Evolutionary conservation across 768 basidiomycete species (phyloP), one percentile per base, ranked within the genome.

Genomic region (Russula earlei): DNA sequence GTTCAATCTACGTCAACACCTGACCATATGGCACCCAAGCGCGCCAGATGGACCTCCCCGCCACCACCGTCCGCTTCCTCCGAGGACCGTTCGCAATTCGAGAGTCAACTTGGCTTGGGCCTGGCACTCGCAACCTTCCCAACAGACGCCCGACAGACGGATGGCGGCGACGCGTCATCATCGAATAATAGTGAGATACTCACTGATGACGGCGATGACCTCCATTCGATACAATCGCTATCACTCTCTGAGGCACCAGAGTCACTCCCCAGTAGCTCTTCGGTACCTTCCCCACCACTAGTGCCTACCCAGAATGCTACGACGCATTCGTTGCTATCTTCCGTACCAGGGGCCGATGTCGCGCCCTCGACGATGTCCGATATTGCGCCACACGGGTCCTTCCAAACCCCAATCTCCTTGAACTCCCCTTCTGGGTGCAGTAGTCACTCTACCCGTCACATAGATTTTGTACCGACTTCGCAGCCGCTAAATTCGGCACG

Each of bases 11-110:
- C 46, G 31, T 49, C 61, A 49, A 61, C 73, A 15, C 72, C 53
- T 29, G 67, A 83, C 55, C 85, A 87, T 62, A 88, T 90, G 89
- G 87, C 85, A 17, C 85, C 89, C 1, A 84, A 77, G 65, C 80
- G 88, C 29, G 74, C 78, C 31, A 85, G 86, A 68, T 91, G 88
- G 89, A 91, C 88, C 2, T 89, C 86, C 61, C 87, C 88, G 9
- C 88, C 89, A 24, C 86, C 88, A 4, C 80, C 83, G 1, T 85
- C 85, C 63, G 89, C 87, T 1, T 75, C 88, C 0, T 74, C 78
- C 10, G 77, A 76, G 22, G 85, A 80, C 61, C 86, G 80, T 45
- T 75, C 77, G 2, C 70, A 81, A 19, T 91, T 87, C 63, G 83
- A 87, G 65, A 78, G 75, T 56, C 75, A 82, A 49, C 74, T 91